Evolutionary conservation across 2,329 filamentous ascomycete genomes (phyloP).

Genomic region (Paraconiothyrium sp.): DNA sequence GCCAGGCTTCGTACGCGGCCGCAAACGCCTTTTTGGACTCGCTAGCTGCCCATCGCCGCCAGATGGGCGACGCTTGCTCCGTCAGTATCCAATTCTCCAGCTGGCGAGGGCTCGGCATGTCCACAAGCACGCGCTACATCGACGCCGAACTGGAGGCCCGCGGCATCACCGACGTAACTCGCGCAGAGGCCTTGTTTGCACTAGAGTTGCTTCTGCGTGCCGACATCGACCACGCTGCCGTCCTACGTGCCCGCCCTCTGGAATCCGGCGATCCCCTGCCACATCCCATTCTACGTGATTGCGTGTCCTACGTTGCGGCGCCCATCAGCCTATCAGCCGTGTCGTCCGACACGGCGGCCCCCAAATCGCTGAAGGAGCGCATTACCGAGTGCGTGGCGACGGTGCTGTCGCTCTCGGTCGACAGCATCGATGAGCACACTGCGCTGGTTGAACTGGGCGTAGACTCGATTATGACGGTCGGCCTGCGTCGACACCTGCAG

Average conservation of each 20-base stretch:
- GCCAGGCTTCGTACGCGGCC: conserved; percentile 37
- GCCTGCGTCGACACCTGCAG: conserved; percentile 48
- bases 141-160: conserved; percentile 51
- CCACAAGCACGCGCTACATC: conserved; percentile 49
- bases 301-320: conserved; percentile 1
- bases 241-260: conserved; percentile 43
- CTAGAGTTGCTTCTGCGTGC: conserved; percentile 51
- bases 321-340: background rate
- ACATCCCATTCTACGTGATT: conserved; percentile 27
- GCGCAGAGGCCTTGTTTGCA: conserved; percentile 54
- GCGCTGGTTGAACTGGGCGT: conserved; percentile 51
- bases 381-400: conserved; percentile 47
- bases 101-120: conserved; percentile 56
- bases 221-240: conserved; percentile 51
- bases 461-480: conserved; percentile 54
- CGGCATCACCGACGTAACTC: conserved; percentile 55
- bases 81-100: conserved; percentile 55
- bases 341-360: background rate
- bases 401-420: conserved; percentile 42
- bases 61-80: conserved; percentile 51
- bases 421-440: conserved; percentile 45
- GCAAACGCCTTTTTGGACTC: conserved; percentile 42
- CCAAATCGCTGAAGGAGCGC: conserved; percentile 20
- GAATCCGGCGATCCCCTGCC: conserved; percentile 41
- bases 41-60: conserved; percentile 34